Evolutionary conservation across 495 filamentous ascomycete genomes (phyloP).

Genomic region (Hyphodiscus hymeniophilus): DNA sequence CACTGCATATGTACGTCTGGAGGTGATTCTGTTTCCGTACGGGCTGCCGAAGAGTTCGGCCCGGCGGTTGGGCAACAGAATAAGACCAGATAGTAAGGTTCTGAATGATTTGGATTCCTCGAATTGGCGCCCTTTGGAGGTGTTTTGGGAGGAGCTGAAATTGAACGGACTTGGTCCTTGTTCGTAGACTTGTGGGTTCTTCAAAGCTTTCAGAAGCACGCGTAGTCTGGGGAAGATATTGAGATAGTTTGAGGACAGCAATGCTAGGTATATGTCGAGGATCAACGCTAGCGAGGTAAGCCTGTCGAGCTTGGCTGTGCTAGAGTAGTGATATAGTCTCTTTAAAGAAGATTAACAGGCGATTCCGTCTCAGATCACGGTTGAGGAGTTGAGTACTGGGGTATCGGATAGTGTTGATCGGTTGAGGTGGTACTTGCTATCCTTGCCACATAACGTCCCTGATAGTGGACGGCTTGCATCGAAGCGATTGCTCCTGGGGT

Average conservation of each 20-base stretch:
- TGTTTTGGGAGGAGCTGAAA: not conserved
- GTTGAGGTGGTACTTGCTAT: constrained; percentile 22
- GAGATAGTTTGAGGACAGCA: not conserved
- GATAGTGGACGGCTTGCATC: not conserved
- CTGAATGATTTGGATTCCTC: not conserved
- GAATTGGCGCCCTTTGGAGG: not conserved
- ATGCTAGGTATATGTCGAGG: constrained; percentile 1
- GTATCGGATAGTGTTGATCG: constrained; percentile 6
- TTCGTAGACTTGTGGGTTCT: constrained; percentile 7
- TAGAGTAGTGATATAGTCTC: not conserved
- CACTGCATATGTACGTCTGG: constrained; percentile 19
- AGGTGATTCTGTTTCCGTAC: constrained; percentile 15
- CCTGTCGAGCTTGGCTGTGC: not conserved
- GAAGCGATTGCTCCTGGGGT: constrained; percentile 9
- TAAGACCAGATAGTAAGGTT: constrained; percentile 2
- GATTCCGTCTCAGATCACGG: constrained; percentile 9
- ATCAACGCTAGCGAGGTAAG: not conserved
- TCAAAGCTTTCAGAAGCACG: constrained; percentile 16
- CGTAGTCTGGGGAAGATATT: constrained; percentile 2
- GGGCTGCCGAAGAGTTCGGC: constrained; percentile 17
- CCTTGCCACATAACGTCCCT: constrained; percentile 12
- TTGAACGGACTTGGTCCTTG: not conserved
- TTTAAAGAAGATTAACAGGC: constrained; percentile 10
- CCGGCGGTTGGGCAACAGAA: constrained; percentile 11
- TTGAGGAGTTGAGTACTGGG: constrained; percentile 1